Conservation (phyloP, 140 eudicot species). For the Stevia rebaudiana region DNA sequence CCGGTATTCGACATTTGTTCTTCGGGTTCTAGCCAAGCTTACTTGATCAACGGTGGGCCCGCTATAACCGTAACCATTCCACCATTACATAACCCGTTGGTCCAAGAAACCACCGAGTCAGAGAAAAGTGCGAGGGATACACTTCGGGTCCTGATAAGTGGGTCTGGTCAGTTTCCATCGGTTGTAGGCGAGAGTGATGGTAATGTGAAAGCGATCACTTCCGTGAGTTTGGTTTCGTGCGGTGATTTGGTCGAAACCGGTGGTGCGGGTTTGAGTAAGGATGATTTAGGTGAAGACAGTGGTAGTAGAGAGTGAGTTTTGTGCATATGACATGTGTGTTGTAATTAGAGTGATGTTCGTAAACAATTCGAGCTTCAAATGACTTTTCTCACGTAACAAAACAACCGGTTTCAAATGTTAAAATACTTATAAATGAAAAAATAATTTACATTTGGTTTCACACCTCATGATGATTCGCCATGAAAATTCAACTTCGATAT, state of each 20-base stretch:
- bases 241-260: not conserved
- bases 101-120: conserved; percentile 37
- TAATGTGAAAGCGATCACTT: conserved; percentile 35
- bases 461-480: too few relatives aligned
- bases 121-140: conserved; percentile 76
- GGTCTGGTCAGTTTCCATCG: conserved; percentile 50
- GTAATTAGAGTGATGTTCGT: not conserved
- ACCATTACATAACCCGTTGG: conserved; percentile 22
- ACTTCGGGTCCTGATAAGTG: conserved; percentile 43
- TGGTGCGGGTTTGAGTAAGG: not conserved
- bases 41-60: conserved; percentile 63
- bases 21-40: conserved; percentile 67
- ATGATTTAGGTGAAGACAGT: not conserved
- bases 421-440: too few relatives aligned
- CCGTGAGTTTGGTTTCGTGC: conserved; percentile 37
- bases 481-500: too few relatives aligned
- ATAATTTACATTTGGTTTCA: too few relatives aligned
- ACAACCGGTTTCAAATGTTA: too few relatives aligned
- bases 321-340: not conserved
- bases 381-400: too few relatives aligned
- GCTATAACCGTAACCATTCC: conserved; percentile 34
- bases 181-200: conserved; percentile 31
- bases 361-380: too few relatives aligned
- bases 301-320: not conserved
- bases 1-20: conserved; percentile 70